Evolutionary conservation across 306 rosid genomes (phyloP), one percentile per base, ranked within the genome.

Genomic region (Arachis hypogaea): DNA sequence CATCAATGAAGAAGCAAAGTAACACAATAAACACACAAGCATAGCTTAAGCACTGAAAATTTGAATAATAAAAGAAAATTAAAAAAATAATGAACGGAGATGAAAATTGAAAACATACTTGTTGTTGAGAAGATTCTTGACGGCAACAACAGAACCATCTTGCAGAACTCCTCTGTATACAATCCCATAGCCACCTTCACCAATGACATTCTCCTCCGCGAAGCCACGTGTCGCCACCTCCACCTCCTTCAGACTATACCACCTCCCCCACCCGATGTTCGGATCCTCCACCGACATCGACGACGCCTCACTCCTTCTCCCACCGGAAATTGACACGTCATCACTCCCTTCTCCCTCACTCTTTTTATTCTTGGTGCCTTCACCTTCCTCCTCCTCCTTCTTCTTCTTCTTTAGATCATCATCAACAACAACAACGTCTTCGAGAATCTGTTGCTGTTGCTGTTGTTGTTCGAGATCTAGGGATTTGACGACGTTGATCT

Each of bases 151-250:
- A 47, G 93, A 88, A 1, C 90, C 92, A 77, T 94, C 97, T 64
- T 77, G 86, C 59, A 88, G 46, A 63, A 78, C 66, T 7, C 99
- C 99, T 75, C 89, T 83, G 77, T 86, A 94, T 14, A 94, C 99
- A 62, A 94, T 59, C 6, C 96, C 99, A 70, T 94, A 94, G 2
- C 99, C 99, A 7, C 99, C 99, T 83, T 92, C 99, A 7, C 99
- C 99, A 72, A 94, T 89, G 73, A 94, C 88, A 82, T 92, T 94
- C 84, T 78, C 85, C 6, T 80, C 79, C 0, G 89, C 43, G 42
- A 94, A 94, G 6, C 86, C 93, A 79, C 87, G 84, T 4, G 99
- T 94, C 50, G 96, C 99, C 1, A 60, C 8, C 66, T 87, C 90
- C 65, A 94, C 88, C 65, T 94, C 99, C 73, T 65, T 85, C 75